Base-by-base conservation (phyloP, 2,329 filamentous ascomycete species). In the Talaromyces atroroseus region DNA sequence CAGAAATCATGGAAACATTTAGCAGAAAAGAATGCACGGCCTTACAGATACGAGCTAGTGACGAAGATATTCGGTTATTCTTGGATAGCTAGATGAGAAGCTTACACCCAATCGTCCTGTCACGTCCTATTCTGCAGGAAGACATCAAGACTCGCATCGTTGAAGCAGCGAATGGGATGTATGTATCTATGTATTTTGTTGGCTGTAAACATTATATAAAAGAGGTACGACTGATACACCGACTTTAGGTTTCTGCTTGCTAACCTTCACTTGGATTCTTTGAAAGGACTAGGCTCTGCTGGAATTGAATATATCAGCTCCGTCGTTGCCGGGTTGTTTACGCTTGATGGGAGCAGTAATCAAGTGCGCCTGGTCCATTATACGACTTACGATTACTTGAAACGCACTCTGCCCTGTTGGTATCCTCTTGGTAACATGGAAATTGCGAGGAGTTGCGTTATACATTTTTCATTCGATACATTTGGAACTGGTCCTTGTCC, bases 381-480 rank as follows among this genome's bases (percentile, higher is more conserved):
- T 54, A 71, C 67, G 3, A 63, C 16, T 0, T 7, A 0, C 52
- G 36, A 1, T 47, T 74, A 38, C 71, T 71, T 1, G 64, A 80
- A 26, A 73, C 36, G 36, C 5, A n/a, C 16, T 18, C 36, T 40
- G 82, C 77, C 51, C 78, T 71, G 63, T 74, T 76, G 54, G 78
- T 74, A 68, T 48, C 57, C 60, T 3, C 20, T 61, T 16, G 60
- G 53, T 10, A 46, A 63, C 8, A 24, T 24, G 5, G 12, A 59
- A 8, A 64, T 66, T 32, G 56, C 60, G 2, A 45, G 16, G 8
- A 59, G 7, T 11, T 67, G 62, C 38, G n/a, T 62, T 16, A 60
- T 61, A 5, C 66, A 67, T 46, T 54, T 68, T 1, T 64, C 58
- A 12, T 65, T 63, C 23, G 40, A 61, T 11, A 40, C 11, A 1